phyloP scores from a whole-genome alignment of 2,329 filamentous ascomycete species.

The Plectosphaerella plurivora region DNA sequence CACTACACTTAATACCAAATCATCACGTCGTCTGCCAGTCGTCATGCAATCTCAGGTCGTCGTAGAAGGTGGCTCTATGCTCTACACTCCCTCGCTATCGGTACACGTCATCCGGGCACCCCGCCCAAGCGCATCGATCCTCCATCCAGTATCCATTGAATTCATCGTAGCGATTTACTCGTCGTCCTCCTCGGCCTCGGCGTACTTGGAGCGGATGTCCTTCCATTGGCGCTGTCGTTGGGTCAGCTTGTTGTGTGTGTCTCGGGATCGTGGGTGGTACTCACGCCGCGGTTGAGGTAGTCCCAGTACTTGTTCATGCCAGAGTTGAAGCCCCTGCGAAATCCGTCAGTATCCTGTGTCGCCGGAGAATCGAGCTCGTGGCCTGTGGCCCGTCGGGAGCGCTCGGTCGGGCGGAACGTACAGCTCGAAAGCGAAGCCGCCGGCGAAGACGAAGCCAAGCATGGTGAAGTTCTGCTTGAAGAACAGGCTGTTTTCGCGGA shows the following conservation, averaged over 20 bases:
- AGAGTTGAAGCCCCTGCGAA: slow-evolving; percentile 72
- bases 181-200: slow-evolving; percentile 65
- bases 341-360: not conserved
- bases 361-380: not conserved
- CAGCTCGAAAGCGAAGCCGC: slow-evolving; percentile 92
- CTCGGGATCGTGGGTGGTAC: slow-evolving; percentile 29
- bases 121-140: not conserved
- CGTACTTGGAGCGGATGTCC: slow-evolving; percentile 90
- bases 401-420: slow-evolving; percentile 43
- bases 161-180: slow-evolving; percentile 37
- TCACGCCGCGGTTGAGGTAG: slow-evolving; percentile 82
- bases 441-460: slow-evolving; percentile 78
- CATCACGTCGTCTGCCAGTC: not conserved
- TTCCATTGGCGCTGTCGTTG: slow-evolving; percentile 90
- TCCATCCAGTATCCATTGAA: not conserved
- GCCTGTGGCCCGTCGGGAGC: not conserved
- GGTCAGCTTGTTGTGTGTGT: slow-evolving; percentile 21
- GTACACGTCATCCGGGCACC: slow-evolving; percentile 6
- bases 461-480: slow-evolving; percentile 87
- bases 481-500: slow-evolving; percentile 55
- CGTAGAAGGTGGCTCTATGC: slow-evolving; percentile 12
- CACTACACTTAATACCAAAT: too few relatives aligned
- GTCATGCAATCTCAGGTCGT: not conserved
- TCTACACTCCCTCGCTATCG: slow-evolving; percentile 14
- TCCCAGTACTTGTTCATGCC: slow-evolving; percentile 87